These are phyloP conservation scores for Diplocarpon rosae DNA, from an alignment of 2,329 filamentous ascomycete species.

Conservation along the genomic window DNA sequence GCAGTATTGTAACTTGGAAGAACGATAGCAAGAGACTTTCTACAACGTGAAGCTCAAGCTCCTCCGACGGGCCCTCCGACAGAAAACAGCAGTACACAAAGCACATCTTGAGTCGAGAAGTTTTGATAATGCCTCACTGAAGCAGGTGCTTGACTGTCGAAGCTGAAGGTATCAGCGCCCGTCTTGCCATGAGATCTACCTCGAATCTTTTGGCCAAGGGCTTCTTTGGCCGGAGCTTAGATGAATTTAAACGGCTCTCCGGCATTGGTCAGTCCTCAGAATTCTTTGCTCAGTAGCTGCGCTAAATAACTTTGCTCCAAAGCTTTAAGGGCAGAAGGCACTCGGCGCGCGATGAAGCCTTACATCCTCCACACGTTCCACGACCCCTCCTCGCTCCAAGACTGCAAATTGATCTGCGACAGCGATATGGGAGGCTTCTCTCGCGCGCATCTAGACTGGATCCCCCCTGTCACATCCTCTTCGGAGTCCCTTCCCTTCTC, in stretches of 20 bases:
- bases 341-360: conserved; percentile 53
- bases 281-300: not conserved
- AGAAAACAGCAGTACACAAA: too few relatives aligned
- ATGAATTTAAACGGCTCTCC: conserved; percentile 47
- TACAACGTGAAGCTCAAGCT: too few relatives aligned
- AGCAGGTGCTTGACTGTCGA: too few relatives aligned
- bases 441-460: conserved; percentile 52
- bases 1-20: too few relatives aligned
- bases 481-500: conserved; percentile 10
- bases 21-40: too few relatives aligned
- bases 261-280: conserved; percentile 36
- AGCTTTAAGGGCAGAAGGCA: conserved; percentile 60
- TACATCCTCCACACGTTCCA: conserved; percentile 56
- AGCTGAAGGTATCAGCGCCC: too few relatives aligned
- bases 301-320: conserved; percentile 13
- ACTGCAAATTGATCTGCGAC: conserved; percentile 75
- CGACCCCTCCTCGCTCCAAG: conserved; percentile 33
- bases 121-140: too few relatives aligned
- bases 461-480: conserved; percentile 18
- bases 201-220: conserved; percentile 35
- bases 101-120: not conserved
- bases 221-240: conserved; percentile 46
- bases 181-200: conserved; percentile 36
- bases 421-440: conserved; percentile 80
- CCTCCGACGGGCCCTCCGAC: too few relatives aligned